These are phyloP conservation scores for Periglandula ipomoeae DNA, from an alignment of 2,329 filamentous ascomycete genomes.

Conservation along the genomic window DNA sequence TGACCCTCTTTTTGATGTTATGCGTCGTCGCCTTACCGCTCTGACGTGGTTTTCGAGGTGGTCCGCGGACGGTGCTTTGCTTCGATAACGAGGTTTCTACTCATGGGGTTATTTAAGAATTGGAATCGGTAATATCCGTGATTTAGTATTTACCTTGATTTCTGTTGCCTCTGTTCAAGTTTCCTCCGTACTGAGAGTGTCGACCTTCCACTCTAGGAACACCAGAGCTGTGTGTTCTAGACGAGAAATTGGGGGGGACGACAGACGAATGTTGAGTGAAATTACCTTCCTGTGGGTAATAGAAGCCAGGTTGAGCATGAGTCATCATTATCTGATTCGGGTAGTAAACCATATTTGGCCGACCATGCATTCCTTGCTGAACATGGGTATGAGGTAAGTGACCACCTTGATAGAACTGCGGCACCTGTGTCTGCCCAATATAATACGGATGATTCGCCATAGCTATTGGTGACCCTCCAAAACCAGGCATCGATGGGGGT, in stretches of 20 bases:
- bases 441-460: slow-evolving; percentile 38
- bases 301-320: slow-evolving; percentile 33
- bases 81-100: slow-evolving; percentile 9
- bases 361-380: slow-evolving; percentile 24
- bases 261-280: slow-evolving; percentile 25
- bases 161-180: slow-evolving; percentile 1
- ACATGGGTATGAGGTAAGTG: slow-evolving; percentile 30
- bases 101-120: background rate
- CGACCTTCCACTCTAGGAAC: slow-evolving; percentile 9
- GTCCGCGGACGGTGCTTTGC: slow-evolving; percentile 22
- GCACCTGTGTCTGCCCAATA: slow-evolving; percentile 33
- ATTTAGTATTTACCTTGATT: slow-evolving; percentile 17
- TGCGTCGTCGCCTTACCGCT: slow-evolving; percentile 41
- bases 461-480: slow-evolving; percentile 28
- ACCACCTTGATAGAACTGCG: slow-evolving; percentile 33
- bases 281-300: slow-evolving; percentile 31
- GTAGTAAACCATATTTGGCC: slow-evolving; percentile 35
- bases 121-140: background rate
- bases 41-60: slow-evolving; percentile 39
- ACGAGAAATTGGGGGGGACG: slow-evolving; percentile 23
- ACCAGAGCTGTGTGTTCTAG: slow-evolving; percentile 25
- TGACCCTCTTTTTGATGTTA: background rate
- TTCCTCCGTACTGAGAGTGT: slow-evolving; percentile 5
- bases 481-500: slow-evolving; percentile 31
- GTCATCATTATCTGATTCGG: slow-evolving; percentile 33